Base-by-base conservation (phyloP, 2,329 filamentous ascomycete species). In the Penicillium sp. region DNA sequence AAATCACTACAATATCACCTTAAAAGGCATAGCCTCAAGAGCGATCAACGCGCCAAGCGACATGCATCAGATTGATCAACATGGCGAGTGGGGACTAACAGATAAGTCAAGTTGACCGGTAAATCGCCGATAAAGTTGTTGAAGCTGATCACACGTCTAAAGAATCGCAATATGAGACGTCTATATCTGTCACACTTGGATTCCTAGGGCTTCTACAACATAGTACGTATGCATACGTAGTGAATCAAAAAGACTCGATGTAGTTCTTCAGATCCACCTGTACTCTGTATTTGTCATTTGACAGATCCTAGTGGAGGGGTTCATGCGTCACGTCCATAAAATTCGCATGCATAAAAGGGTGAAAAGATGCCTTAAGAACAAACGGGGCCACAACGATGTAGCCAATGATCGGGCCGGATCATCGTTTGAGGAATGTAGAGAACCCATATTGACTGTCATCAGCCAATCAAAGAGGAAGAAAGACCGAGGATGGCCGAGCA, bases 1-100 rank as follows among this genome's bases (percentile, higher is more conserved):
- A 40, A 22, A 42, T 20, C 24, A 37, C 8, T 18, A 34, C 16
- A 34, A 35, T 9, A 40, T 40, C 34, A 24, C 22, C 29, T 53
- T 20, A 16, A 29, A 34, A 18, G 38, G 29, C 24, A 3, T 14
- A 43, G 11, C 2, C 11, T 48, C 9, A 22, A 24, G 34, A 38
- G 29, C 20, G 55, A 60, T 63, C 60, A 57, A 35, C 55, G 26
- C 38, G 61, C 58, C 58, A 62, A 65, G 61, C 35, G 42, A 44
- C 11, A 66, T 65, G 56, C 56, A 65, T 66, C 61, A 62, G 53
- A 66, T 64, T 61, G 62, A 65, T 66, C 63, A 52, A 55, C 59
- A 49, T 34, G n/a, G n/a, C 29, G 18, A 51, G 58, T 63, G 62
- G 50, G 34, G 48, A 14, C 14, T 14, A 13, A 56, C 18, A 47